Evolutionary conservation across 2,329 filamentous ascomycete genomes (phyloP).

Genomic region (Coniochaeta sp.): DNA sequence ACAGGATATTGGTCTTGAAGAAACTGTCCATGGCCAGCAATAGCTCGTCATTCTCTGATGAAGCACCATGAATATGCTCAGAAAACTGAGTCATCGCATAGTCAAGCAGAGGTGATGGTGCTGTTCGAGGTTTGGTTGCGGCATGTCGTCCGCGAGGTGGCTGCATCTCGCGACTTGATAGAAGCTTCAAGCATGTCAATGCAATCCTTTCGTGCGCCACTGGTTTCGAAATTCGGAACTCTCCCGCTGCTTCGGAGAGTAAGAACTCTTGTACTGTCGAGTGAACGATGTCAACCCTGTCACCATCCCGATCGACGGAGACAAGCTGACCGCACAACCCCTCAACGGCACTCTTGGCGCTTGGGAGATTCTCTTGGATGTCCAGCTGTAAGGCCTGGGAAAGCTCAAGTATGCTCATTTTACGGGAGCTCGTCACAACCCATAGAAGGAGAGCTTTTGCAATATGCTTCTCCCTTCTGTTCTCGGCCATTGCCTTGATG

Average conservation of each 20-base stretch:
- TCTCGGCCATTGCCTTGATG: constrained; percentile 14
- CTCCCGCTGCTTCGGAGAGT: constrained; percentile 12
- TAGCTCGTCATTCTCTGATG: constrained; percentile 12
- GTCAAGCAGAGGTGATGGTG: constrained; percentile 7
- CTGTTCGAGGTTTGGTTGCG: constrained; percentile 1
- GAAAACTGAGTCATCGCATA: constrained; percentile 21
- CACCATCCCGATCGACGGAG: constrained; percentile 11
- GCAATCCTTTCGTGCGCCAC: constrained; percentile 17
- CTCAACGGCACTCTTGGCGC: constrained; percentile 13
- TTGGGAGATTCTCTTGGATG: constrained; percentile 14
- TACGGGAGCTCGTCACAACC: constrained; percentile 15
- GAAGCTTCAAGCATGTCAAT: constrained; percentile 15
- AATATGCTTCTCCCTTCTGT: constrained; percentile 18
- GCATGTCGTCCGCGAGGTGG: constrained; percentile 11
- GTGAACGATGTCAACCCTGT: constrained; percentile 17
- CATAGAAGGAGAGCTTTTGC: constrained; percentile 19
- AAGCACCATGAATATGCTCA: constrained; percentile 15
- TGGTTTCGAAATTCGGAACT: constrained; percentile 15
- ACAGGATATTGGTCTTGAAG: constrained; percentile 16
- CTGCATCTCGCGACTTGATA: constrained; percentile 11
- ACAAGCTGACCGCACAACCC: constrained; percentile 23
- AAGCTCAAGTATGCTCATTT: constrained; percentile 17
- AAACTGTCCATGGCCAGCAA: constrained; percentile 15
- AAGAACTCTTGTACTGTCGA: constrained; percentile 20
- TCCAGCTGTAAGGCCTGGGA: constrained; percentile 19